Conservation (phyloP, 306 rosid genomes). For the cucumber (Cucumis sativus) region Cucumber_9930_V3 NC_026659.2:27522001-27522500, state of each 20-base stretch:
- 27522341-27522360: not conserved
- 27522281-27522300: not conserved
- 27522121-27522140: slow-evolving; percentile 27
- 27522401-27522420: not conserved
- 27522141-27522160: slow-evolving; percentile 28
- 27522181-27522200: slow-evolving; percentile 27
- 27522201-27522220: slow-evolving; percentile 5
- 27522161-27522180: slow-evolving; percentile 30
- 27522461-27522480: not conserved
- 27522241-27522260: not conserved
- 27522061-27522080: not conserved
- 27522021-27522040: not conserved
- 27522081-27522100: not conserved
- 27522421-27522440: not conserved
- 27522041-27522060: not conserved
- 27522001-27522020: too few species aligned
- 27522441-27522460: not conserved
- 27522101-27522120: slow-evolving; percentile 28
- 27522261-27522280: not conserved
- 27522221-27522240: slow-evolving; percentile 3
- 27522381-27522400: not conserved
- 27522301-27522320: not conserved
- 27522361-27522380: not conserved
- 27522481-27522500: not conserved
- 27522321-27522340: not conserved